A percentile compares a stretch with the other conserved stretches of the same genome.
Evolutionary conservation across 192 early-diverging fungal genomes (phyloP).

Genomic region (Helicostylum pulchrum): DNA sequence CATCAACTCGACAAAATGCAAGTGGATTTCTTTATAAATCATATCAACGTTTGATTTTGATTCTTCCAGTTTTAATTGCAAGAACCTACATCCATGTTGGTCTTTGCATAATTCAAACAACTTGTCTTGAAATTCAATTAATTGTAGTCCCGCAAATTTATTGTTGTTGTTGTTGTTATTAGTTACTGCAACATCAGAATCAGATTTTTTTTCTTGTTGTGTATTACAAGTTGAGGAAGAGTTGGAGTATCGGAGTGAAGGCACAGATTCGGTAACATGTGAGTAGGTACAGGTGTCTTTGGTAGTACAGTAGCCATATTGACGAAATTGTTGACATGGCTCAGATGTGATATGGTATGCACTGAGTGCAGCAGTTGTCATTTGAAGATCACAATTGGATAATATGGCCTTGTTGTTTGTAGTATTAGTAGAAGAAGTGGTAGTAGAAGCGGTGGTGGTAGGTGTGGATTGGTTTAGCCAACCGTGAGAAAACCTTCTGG

Average conservation of each 20-base stretch:
- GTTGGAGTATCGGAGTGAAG: neutral
- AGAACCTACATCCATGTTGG: conserved; percentile 83
- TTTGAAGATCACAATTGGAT: conserved; percentile 43
- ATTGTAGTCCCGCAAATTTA: conserved; percentile 54
- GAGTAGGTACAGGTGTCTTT: conserved; percentile 55
- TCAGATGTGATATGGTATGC: conserved; percentile 24
- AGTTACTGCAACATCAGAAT: neutral
- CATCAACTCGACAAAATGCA: conserved; percentile 78
- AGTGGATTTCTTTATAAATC: conserved; percentile 76
- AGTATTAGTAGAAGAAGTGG: too few species aligned
- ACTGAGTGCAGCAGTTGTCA: conserved; percentile 22
- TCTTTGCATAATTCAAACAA: conserved; percentile 82
- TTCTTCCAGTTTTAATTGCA: conserved; percentile 86
- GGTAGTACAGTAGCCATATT: conserved; percentile 41
- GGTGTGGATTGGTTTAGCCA: neutral
- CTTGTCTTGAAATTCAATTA: conserved; percentile 71
- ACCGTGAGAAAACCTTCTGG: conserved; percentile 13
- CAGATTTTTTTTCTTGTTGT: neutral
- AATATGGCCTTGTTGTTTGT: conserved; percentile 26
- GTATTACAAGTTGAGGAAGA: conserved; percentile 15
- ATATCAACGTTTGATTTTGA: conserved; percentile 57
- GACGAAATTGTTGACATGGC: conserved; percentile 41
- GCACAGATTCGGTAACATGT: conserved; percentile 34
- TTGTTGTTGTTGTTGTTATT: conserved; percentile 22
- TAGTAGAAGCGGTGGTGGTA: too few species aligned